phyloP scores from a whole-genome alignment of 2,329 filamentous ascomycete genomes.

The Ceratocystiopsis minuta region DNA sequence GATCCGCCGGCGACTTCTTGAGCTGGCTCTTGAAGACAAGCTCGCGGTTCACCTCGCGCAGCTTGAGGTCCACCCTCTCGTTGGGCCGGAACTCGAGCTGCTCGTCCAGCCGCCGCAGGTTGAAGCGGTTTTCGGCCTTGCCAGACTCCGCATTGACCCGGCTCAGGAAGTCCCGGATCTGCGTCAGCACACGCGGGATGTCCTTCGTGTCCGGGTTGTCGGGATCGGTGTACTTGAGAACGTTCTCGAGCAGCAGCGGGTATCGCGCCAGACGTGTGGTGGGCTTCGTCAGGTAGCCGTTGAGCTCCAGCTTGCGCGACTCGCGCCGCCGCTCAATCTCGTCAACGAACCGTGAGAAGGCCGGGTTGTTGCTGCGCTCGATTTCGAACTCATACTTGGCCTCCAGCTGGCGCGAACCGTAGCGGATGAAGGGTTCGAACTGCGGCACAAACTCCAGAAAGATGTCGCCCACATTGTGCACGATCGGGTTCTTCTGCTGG shows the following conservation, averaged over 20 bases:
- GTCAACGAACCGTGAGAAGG: slow-evolving; percentile 82
- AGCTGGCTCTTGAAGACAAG: slow-evolving; percentile 86
- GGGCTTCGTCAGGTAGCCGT: slow-evolving; percentile 93
- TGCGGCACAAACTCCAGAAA: slow-evolving; percentile 82
- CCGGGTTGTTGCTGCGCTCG: slow-evolving; percentile 70
- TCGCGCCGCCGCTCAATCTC: slow-evolving; percentile 93
- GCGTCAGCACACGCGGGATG: slow-evolving; percentile 70
- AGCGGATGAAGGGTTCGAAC: slow-evolving; percentile 91
- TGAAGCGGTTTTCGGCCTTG: slow-evolving; percentile 95
- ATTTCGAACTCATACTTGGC: slow-evolving; percentile 98
- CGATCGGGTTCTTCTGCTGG: slow-evolving; percentile 80
- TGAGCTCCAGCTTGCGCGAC: slow-evolving; percentile 87
- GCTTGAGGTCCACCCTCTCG: slow-evolving; percentile 80
- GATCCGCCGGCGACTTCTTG: slow-evolving; percentile 82
- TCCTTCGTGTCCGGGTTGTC: slow-evolving; percentile 81
- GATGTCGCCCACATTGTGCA: slow-evolving; percentile 79
- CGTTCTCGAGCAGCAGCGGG: slow-evolving; percentile 76
- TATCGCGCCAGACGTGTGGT: slow-evolving; percentile 91
- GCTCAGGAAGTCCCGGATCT: slow-evolving; percentile 74
- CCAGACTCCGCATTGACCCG: slow-evolving; percentile 89
- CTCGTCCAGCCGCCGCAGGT: slow-evolving; percentile 77
- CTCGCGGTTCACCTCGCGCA: slow-evolving; percentile 85
- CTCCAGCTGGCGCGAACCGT: slow-evolving; percentile 88
- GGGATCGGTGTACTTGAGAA: slow-evolving; percentile 79
- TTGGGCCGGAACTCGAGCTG: slow-evolving; percentile 80